Percentiles rank a stretch among this genome's conserved stretches.
Conservation (phyloP, 306 rosid genomes). For the Lupinus albus region DNA sequence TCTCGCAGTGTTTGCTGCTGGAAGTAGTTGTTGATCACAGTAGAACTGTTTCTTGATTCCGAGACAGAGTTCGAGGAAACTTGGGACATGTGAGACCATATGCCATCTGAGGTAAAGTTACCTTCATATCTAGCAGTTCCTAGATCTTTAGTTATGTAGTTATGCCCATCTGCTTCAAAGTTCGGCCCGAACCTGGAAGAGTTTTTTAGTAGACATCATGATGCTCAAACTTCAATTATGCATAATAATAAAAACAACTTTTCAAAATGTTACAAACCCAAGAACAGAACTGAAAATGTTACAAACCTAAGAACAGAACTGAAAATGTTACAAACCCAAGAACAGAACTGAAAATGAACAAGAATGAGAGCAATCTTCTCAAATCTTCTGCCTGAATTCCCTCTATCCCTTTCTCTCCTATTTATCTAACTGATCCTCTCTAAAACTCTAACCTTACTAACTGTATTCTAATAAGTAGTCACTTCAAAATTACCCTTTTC, state of each 20-base stretch:
- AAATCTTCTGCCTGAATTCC: too few species aligned
- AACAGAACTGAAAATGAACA: too few species aligned
- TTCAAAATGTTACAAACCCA: not conserved
- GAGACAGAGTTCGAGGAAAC: constrained; percentile 49
- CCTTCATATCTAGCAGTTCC: constrained; percentile 59
- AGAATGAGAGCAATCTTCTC: too few species aligned
- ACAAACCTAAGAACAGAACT: too few species aligned
- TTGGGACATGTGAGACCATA: constrained; percentile 60
- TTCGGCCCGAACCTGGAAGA: constrained; percentile 50
- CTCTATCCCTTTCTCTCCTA: too few species aligned
- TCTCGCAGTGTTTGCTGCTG: constrained; percentile 51
- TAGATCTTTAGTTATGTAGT: constrained; percentile 50
- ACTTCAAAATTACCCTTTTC: too few species aligned
- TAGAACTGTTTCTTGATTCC: constrained; percentile 51
- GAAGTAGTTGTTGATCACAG: constrained; percentile 46
- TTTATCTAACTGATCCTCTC: too few species aligned
- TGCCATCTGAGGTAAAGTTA: constrained; percentile 52
- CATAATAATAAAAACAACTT: not conserved
- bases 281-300: too few species aligned
- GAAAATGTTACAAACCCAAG: too few species aligned
- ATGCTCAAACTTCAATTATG: constrained; percentile 2
- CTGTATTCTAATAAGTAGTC: too few species aligned
- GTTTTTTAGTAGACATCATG: constrained; percentile 34
- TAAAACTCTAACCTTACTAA: too few species aligned
- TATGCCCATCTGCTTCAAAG: constrained; percentile 55